Evolutionary conservation across 768 basidiomycete genomes (phyloP).

Genomic region (Filobasidium wieringae): DNA sequence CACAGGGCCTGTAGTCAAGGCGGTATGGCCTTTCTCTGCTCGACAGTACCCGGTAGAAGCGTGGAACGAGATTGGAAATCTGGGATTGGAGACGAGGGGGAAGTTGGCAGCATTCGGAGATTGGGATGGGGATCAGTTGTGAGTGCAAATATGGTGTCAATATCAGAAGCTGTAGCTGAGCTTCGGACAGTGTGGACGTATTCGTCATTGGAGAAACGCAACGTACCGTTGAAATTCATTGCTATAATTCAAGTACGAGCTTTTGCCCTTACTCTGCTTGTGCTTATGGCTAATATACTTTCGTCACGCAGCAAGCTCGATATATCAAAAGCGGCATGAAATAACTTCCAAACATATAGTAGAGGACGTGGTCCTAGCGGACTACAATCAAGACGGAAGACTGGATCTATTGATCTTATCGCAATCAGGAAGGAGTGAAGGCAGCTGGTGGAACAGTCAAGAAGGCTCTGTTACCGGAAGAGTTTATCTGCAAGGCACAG

Average conservation of each 20-base stretch:
- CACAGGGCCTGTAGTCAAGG: conserved; percentile 1
- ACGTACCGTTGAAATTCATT: conserved; percentile 59
- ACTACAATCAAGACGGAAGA: conserved; percentile 83
- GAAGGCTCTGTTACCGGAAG: conserved; percentile 44
- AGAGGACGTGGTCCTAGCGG: conserved; percentile 77
- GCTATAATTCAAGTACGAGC: conserved; percentile 66
- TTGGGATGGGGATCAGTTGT: conserved; percentile 94
- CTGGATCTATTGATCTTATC: conserved; percentile 85
- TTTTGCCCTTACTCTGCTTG: conserved; percentile 49
- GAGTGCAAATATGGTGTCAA: conserved; percentile 37
- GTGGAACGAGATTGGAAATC: conserved; percentile 62
- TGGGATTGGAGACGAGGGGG: conserved; percentile 60
- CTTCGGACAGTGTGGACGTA: conserved; percentile 56
- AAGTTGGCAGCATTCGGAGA: conserved; percentile 83
- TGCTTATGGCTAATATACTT: conserved; percentile 47
- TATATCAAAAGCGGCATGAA: conserved; percentile 22
- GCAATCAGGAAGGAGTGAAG: conserved; percentile 42
- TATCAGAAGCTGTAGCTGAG: neutral
- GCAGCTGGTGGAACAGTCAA: conserved; percentile 40
- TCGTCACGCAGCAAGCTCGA: conserved; percentile 38
- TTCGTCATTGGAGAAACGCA: conserved; percentile 65
- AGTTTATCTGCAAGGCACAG: conserved; percentile 61
- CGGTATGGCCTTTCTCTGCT: conserved; percentile 68
- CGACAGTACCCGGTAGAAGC: conserved; percentile 51
- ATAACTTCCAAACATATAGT: conserved; percentile 41